phyloP scores from a whole-genome alignment of 306 rosid genomes.

The Cercis canadensis region DNA sequence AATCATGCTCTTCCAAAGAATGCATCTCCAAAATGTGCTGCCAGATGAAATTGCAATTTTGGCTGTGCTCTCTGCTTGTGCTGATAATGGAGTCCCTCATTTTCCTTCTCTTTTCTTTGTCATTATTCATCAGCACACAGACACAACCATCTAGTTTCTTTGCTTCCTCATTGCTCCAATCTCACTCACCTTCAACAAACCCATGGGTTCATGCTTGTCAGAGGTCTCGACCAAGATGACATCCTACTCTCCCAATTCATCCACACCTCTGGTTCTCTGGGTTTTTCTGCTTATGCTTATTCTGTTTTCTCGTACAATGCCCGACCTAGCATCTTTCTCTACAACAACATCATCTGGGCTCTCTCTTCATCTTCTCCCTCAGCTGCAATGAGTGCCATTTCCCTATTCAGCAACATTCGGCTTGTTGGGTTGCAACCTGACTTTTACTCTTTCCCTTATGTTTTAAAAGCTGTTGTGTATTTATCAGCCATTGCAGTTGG shows the following conservation, averaged over 20 bases:
- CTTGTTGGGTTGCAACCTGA: too few relatives aligned
- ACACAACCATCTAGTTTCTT: too few relatives aligned
- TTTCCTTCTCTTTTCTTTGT: too few relatives aligned
- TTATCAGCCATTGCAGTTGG: too few relatives aligned
- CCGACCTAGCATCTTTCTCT: constrained; percentile 29
- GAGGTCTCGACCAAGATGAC: constrained; percentile 44
- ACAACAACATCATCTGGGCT: too few relatives aligned
- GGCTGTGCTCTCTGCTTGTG: too few relatives aligned
- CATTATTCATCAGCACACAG: background rate
- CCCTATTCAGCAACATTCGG: constrained; percentile 30
- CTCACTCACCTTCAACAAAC: constrained; percentile 43
- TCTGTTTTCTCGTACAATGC: constrained; percentile 34
- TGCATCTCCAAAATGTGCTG: constrained; percentile 48
- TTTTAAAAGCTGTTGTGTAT: too few relatives aligned
- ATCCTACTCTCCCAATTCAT: constrained; percentile 42
- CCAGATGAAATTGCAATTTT: constrained; percentile 53
- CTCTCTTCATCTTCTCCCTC: constrained; percentile 29
- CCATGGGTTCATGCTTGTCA: constrained; percentile 42
- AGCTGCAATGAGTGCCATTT: constrained; percentile 25
- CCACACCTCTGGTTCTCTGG: too few relatives aligned
- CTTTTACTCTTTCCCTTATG: too few relatives aligned
- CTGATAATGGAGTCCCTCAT: constrained; percentile 49
- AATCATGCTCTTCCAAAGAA: constrained; percentile 42
- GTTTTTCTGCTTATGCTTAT: constrained; percentile 39
- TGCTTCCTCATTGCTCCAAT: constrained; percentile 1